Evolutionary conservation across 495 filamentous ascomycete genomes (phyloP).

Genomic region (Penicillium angulare): DNA sequence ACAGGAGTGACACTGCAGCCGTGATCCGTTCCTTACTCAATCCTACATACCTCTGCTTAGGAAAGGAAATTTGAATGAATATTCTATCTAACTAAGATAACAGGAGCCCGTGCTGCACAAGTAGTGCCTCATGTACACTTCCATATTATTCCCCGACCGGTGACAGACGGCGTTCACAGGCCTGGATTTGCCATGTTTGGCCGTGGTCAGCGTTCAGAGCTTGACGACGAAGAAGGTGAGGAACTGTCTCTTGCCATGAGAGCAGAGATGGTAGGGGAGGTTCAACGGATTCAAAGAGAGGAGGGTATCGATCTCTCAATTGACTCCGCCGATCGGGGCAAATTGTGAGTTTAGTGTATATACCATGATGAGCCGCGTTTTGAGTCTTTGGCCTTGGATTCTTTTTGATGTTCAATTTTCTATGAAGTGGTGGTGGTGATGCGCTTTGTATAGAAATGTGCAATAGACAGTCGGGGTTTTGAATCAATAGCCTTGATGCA

Average conservation of each 20-base stretch:
- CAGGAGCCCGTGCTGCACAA: slow-evolving; percentile 78
- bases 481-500: too few species aligned
- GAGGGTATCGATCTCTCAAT: slow-evolving; percentile 42
- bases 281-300: slow-evolving; percentile 43
- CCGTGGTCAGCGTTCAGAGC: slow-evolving; percentile 71
- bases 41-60: not conserved
- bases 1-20: too few species aligned
- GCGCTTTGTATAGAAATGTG: too few species aligned
- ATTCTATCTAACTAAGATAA: slow-evolving; percentile 6
- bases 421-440: too few species aligned
- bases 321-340: slow-evolving; percentile 20
- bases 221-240: slow-evolving; percentile 82
- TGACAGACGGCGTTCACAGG: slow-evolving; percentile 27
- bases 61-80: not conserved
- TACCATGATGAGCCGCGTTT: not conserved
- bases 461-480: too few species aligned
- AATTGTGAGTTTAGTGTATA: slow-evolving; percentile 18
- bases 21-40: too few species aligned
- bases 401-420: too few species aligned
- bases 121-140: slow-evolving; percentile 91
- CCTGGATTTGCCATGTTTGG: slow-evolving; percentile 81
- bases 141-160: slow-evolving; percentile 79
- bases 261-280: slow-evolving; percentile 53
- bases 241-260: slow-evolving; percentile 62
- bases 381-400: too few species aligned